These are phyloP conservation scores for Isatis tinctoria DNA, from an alignment of 345 rosid species.

Conservation along the genomic window DNA sequence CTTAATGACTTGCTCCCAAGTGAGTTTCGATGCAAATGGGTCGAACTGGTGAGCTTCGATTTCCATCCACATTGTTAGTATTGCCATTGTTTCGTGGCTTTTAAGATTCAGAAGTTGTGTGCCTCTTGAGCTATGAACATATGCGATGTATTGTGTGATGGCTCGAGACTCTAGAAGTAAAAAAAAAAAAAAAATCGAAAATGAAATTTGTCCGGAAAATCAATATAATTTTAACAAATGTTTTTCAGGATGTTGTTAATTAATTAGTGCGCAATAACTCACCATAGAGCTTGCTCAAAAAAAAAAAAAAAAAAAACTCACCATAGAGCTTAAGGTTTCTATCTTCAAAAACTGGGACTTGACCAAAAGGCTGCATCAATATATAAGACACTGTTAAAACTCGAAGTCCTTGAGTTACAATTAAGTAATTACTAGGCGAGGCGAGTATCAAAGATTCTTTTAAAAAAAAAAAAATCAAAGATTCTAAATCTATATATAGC, in stretches of 20 bases:
- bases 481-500: neutral
- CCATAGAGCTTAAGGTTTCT: conserved; percentile 63
- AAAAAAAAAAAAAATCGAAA: neutral
- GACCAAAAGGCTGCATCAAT: conserved; percentile 46
- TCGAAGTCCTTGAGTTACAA: neutral
- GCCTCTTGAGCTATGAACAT: conserved; percentile 29
- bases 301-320: too few species aligned
- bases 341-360: conserved; percentile 34
- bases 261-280: conserved; percentile 4
- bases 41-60: conserved; percentile 61
- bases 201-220: too few species aligned
- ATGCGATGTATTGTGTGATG: conserved; percentile 32
- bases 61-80: conserved; percentile 33
- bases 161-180: conserved; percentile 32
- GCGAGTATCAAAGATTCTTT: too few species aligned
- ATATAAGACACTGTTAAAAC: neutral
- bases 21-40: conserved; percentile 33
- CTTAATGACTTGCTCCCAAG: conserved; percentile 25
- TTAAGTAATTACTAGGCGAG: neutral
- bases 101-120: conserved; percentile 24
- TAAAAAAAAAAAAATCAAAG: too few species aligned
- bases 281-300: conserved; percentile 73
- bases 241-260: neutral
- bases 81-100: conserved; percentile 29
- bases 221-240: neutral